Evolutionary conservation across 139 green algal species (phyloP).

Genomic region (Chlamydomonas schloesseri): DNA sequence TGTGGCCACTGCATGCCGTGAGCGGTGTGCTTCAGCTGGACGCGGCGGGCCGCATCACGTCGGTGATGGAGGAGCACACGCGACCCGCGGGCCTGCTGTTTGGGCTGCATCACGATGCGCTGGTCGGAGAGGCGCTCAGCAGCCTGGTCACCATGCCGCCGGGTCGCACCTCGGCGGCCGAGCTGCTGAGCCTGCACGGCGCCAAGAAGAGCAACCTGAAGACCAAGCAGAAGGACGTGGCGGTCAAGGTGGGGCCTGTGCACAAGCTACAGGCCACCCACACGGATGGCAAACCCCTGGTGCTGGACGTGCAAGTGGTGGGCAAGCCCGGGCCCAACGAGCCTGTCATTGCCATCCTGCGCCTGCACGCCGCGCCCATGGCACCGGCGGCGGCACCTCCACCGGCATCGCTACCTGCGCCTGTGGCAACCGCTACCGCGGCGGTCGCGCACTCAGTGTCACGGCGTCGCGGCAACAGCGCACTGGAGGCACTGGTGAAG

Average conservation of each 20-base stretch:
- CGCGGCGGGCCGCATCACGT: not conserved
- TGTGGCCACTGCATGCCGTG: not conserved
- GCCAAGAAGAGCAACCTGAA: constrained; percentile 39
- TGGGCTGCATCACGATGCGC: not conserved
- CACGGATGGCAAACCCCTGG: not conserved
- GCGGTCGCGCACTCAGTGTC: too few relatives aligned
- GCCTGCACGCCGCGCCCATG: constrained; percentile 1
- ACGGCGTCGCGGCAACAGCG: too few relatives aligned
- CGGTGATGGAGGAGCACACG: constrained; percentile 14
- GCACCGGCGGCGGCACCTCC: not conserved
- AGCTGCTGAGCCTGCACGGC: not conserved
- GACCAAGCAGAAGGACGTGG: not conserved
- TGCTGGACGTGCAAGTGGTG: constrained; percentile 27
- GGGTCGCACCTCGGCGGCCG: not conserved
- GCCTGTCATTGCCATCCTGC: constrained; percentile 4
- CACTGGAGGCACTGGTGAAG: not conserved
- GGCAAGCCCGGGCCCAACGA: constrained; percentile 11
- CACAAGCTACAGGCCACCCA: constrained; percentile 10
- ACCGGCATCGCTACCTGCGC: too few relatives aligned
- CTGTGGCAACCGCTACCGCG: too few relatives aligned
- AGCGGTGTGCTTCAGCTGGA: constrained; percentile 19
- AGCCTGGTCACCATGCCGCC: not conserved
- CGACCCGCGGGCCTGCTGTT: constrained; percentile 34
- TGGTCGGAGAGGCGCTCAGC: not conserved
- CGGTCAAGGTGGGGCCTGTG: not conserved